Evolutionary conservation across 768 basidiomycete genomes (phyloP), one percentile per base, ranked within the genome.

Genomic region (Mycena metata): DNA sequence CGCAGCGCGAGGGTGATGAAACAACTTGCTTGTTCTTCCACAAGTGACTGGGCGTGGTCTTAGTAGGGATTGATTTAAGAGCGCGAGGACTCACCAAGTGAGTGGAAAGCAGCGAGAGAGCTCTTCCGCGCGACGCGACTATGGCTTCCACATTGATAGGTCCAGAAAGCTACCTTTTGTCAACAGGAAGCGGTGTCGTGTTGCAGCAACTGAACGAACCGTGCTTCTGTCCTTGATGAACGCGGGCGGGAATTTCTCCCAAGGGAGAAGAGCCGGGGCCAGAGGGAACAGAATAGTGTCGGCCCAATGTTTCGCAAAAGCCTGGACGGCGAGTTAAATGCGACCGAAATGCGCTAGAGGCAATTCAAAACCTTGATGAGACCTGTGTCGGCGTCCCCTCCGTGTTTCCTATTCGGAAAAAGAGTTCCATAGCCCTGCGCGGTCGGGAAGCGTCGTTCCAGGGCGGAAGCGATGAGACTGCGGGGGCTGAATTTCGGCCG

Each of bases 201-300:
- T 26, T 24, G 24, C 30, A n/a, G 8, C 10, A 2, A 21, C 43
- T 6, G 21, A 16, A 76, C 83, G 55, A 64, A 87, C 88, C 60
- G 74, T 74, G 71, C 79, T 81, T 63, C 88, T 77, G 73, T 90
- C 89, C 56, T 84, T 78, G 24, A 89, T 39, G 65, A 89, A 87
- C 10, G 79, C 76, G 21, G 76, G 74, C 3, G 85, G 83, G 24
- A 89, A 70, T 66, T 79, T 80, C 19, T 82, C 79, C 84, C 86
- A 89, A 16, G 87, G 85, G 41, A 90, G 66, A 15, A 85, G 74
- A 33, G 67, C 70, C 2, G 81, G 70, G 1, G 78, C 85, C 9
- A 81, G 75, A 10, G 77, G 72, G 76, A 88, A 89, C 23, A 89
- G 36, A 1, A 76, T 73, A 11, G 72, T 77, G 60, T 88, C 87